Conservation (phyloP, 2,329 filamentous ascomycete genomes). For the Hansfordia pulvinata region DNA sequence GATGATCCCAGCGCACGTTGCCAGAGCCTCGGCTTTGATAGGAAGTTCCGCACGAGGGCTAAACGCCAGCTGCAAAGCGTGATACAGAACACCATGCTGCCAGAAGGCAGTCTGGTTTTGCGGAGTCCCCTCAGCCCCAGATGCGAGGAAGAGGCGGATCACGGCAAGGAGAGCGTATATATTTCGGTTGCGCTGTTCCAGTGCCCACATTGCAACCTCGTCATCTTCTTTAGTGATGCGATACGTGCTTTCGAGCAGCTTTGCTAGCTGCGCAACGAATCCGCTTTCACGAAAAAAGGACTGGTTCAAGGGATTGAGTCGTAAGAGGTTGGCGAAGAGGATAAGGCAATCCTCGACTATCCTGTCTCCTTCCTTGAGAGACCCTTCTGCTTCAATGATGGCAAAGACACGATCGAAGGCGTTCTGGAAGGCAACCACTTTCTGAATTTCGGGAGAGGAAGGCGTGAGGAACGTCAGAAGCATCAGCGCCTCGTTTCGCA, state of each 20-base stretch:
- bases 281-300: conserved; percentile 86
- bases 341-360: conserved; percentile 89
- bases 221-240: conserved; percentile 37
- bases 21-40: conserved; percentile 77
- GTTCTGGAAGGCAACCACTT: conserved; percentile 89
- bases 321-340: conserved; percentile 75
- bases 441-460: conserved; percentile 78
- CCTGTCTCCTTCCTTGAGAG: conserved; percentile 68
- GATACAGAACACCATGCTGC: conserved; percentile 66
- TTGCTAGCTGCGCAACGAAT: conserved; percentile 58
- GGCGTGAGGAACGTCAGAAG: conserved; percentile 81
- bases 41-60: conserved; percentile 55
- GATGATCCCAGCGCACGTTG: conserved; percentile 80
- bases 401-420: conserved; percentile 79
- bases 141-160: conserved; percentile 70
- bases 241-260: conserved; percentile 49
- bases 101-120: conserved; percentile 81
- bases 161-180: conserved; percentile 82
- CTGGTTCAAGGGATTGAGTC: conserved; percentile 83
- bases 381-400: conserved; percentile 72
- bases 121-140: conserved; percentile 65
- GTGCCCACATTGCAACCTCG: conserved; percentile 59
- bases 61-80: conserved; percentile 75
- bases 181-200: conserved; percentile 74
- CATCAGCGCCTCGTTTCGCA: conserved; percentile 78